Evolutionary conservation across 805 yeast species (phyloP).

Genomic region (Spathaspora girioi): DNA sequence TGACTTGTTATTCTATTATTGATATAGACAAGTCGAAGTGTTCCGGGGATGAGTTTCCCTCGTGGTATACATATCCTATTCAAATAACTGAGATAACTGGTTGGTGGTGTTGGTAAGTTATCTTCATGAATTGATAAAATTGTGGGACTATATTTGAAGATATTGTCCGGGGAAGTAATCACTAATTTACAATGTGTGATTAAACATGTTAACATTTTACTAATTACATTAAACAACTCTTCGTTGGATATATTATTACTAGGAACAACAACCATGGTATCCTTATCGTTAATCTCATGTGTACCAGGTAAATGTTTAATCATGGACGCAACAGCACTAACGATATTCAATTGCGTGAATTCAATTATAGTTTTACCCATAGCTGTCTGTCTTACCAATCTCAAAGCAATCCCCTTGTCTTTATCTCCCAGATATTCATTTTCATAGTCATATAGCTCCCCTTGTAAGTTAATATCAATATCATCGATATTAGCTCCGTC

Average conservation of each 20-base stretch:
- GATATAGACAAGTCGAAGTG: constrained; percentile 4
- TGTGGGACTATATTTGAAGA: constrained; percentile 18
- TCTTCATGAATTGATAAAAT: constrained; percentile 19
- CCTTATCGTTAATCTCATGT: constrained; percentile 29
- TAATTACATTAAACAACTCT: constrained; percentile 24
- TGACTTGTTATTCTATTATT: constrained; percentile 1
- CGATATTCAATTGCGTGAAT: constrained; percentile 50
- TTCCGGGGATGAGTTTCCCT: background rate
- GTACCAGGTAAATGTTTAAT: constrained; percentile 43
- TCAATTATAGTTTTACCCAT: constrained; percentile 11
- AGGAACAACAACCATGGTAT: constrained; percentile 17
- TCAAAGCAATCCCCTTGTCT: constrained; percentile 36
- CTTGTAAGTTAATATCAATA: background rate
- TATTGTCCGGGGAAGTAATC: constrained; percentile 8
- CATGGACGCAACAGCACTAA: constrained; percentile 51
- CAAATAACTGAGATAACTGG: background rate
- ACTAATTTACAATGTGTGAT: constrained; percentile 26
- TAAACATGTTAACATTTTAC: constrained; percentile 38
- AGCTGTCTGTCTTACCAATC: constrained; percentile 12
- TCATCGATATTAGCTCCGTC: constrained; percentile 3
- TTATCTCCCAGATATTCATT: constrained; percentile 30
- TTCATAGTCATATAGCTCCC: constrained; percentile 11
- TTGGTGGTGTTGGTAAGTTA: background rate
- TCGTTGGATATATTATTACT: constrained; percentile 15
- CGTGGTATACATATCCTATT: background rate